Evolutionary conservation across 176 grass and related monocot species (phyloP), one percentile per base, ranked within the genome.

Genomic region (Poa annua): DNA sequence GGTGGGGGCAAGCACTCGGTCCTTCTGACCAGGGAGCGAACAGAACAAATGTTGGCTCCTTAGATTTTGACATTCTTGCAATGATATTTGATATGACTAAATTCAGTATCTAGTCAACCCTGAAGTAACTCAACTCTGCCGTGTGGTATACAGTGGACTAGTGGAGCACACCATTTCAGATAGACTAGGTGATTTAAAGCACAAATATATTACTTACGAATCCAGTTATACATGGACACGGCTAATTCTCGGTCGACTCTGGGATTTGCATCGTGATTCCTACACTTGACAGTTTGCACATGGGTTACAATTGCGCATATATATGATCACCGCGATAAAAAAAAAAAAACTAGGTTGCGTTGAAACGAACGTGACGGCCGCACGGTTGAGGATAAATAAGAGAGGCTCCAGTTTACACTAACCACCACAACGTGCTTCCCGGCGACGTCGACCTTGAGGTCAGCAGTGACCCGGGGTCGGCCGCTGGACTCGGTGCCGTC

Each of bases 391-490:
- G 71, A 76, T 52, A 20, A 62, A 53, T 50, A 48, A 36, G 13
- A 24, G 5, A 59, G 21, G n/a, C 19, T 49, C 36, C 5, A 13
- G 25, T n/a, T n/a, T n/a, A 21, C 17, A 33, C 68, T 74, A 69
- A 97, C 92, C 86, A 97, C 78, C 11, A 97, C 84, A 11, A 98
- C 96, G 85, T 93, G 92, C 74, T 93, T 98, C 35, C 89, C 96
- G 6, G 65, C 77, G 29, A 98, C 81, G 52, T 93, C 91, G 84
- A 95, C 69, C 85, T 98, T 98, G 60, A 98, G 85, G 68, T 98
- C 92, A 68, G 92, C 53, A 3, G 92, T 95, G 78, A 98, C 86
- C 77, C 55, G 69, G 1, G 92, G 92, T 38, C 50, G 61, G 9
- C 92, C 91, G 84, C 78, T 88, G 42, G 96, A 95, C 85, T 90